These are phyloP conservation scores for Rhazya stricta DNA, from an alignment of 257 asterid genomes.

Conservation along the genomic window DNA sequence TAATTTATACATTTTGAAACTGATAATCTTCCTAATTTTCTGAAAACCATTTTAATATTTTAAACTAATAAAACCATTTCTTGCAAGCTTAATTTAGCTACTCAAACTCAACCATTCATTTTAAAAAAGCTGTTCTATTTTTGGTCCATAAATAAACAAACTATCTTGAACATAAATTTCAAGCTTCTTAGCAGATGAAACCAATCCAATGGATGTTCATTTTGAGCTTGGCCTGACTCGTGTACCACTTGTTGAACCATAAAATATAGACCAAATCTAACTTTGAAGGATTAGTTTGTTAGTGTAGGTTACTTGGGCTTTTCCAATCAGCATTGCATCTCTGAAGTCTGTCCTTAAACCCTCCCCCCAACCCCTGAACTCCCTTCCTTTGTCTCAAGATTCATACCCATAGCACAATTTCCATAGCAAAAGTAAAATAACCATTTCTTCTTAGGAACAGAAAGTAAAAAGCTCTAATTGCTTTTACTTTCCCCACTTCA, in stretches of 20 bases:
- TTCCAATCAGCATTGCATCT: neutral
- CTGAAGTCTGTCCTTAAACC: neutral
- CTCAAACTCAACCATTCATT: neutral
- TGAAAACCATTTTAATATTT: neutral
- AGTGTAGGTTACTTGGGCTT: neutral
- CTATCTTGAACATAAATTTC: neutral
- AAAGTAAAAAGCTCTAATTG: neutral
- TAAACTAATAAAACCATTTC: neutral
- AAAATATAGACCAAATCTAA: neutral
- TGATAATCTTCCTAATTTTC: too few species aligned
- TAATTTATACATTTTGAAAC: too few species aligned
- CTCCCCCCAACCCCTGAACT: neutral
- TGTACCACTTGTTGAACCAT: neutral
- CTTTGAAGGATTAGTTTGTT: neutral
- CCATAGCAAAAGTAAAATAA: too few species aligned
- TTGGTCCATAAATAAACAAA: neutral
- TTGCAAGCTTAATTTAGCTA: neutral
- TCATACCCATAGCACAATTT: neutral
- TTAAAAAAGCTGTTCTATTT: neutral
- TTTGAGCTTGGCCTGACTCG: neutral
- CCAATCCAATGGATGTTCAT: neutral
- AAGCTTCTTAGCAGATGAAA: neutral
- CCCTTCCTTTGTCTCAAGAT: neutral
- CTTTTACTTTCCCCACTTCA: neutral
- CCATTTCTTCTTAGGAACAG: neutral